Evolutionary conservation across 495 filamentous ascomycete species (phyloP), one percentile per base, ranked within the genome.

Genomic region (Penicillium cinerascens): DNA sequence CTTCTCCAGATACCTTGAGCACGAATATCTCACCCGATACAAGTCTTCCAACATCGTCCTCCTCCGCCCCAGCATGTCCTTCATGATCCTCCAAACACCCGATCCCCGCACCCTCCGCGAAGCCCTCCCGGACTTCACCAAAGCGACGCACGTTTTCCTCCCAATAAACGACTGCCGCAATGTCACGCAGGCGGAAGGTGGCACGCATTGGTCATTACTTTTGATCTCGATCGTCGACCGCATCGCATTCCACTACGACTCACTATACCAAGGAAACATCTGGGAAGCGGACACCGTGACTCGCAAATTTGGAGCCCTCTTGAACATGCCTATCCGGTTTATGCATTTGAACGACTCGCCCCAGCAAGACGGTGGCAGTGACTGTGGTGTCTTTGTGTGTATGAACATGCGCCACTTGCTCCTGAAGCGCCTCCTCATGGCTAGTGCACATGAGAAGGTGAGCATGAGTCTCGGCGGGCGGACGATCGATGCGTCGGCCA

Each of bases 371-470:
- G 97, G 97, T 59, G 82, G 86, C 47, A 89, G 79, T 55, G 95
- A 97, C 71, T 99, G 95, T 64, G 95, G 95, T 13, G 91, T 99
- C 0, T 97, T 90, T 67, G 95, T 99, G 2, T 97, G 95, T 67
- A 80, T 96, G 57, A 79, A 87, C 49, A 99, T 97, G 92, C 80
- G 88, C 36, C 83, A 96, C 67, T 70, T 99, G 15, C 81, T 98
- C 17, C 68, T 96, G 33, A 89, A 88, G 68, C 78, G 87, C 41
- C 71, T 99, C n/a, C 71, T 99, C 39, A 78, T 74, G 40, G 88
- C 87, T 4, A 85, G 88, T 58, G 80, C 84, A 1, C 80, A 79
- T 45, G 81, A 90, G 64, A 93, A 93, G 68, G 82, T 97, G n/a
- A 90, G 83, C 56, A 97, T 97, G 92, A 91, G 85, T 54, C 86